phyloP scores from a whole-genome alignment of 83 land plant species.

The Isoetes engelmannii region DNA sequence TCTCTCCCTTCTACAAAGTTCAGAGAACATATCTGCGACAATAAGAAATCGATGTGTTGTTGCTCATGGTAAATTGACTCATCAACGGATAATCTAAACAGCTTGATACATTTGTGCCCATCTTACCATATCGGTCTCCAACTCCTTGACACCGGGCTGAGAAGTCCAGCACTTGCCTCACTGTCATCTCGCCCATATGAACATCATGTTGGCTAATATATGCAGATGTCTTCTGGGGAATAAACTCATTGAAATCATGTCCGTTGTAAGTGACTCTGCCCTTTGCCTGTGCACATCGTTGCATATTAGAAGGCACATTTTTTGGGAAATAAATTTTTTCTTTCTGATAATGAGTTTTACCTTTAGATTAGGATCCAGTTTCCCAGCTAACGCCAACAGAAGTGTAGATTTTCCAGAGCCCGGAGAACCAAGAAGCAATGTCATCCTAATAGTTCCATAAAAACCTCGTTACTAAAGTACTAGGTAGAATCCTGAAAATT shows the following conservation, averaged over 20 bases:
- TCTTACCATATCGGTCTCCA: conserved; percentile 29
- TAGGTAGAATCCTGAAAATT: background rate
- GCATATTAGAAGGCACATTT: background rate
- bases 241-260: conserved; percentile 22
- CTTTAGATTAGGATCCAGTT: conserved; percentile 6
- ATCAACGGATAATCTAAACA: background rate
- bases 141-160: conserved; percentile 31
- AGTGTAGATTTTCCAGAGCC: background rate
- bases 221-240: conserved; percentile 25
- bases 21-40: conserved; percentile 1
- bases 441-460: background rate
- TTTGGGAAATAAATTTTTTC: background rate
- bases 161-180: conserved; percentile 29
- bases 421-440: background rate
- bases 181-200: conserved; percentile 26
- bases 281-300: background rate
- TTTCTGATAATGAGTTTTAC: background rate
- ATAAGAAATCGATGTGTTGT: background rate
- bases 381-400: background rate
- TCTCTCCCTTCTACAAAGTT: conserved; percentile 16
- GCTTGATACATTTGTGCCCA: background rate
- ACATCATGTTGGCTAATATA: conserved; percentile 29
- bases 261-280: conserved; percentile 29
- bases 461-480: background rate
- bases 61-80: background rate